Percentiles rank a stretch among this genome's conserved stretches.
Evolutionary conservation across 345 rosid genomes (phyloP).

Genomic region (Rhodomyrtus tomentosa): DNA sequence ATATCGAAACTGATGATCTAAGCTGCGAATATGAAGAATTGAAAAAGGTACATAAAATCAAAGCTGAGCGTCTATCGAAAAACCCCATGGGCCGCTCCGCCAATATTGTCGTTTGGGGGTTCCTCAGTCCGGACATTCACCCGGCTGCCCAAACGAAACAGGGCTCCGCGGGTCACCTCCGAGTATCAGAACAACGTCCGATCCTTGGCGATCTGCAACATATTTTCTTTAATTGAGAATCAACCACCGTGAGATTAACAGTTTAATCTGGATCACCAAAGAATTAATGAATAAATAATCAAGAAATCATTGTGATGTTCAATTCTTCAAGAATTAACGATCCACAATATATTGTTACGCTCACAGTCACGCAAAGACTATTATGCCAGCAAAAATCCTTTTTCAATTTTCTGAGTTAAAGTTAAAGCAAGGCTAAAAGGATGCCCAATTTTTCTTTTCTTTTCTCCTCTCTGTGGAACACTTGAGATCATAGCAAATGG

Average conservation of each 20-base stretch:
- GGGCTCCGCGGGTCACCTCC: not conserved
- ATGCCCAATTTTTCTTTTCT: too few relatives aligned
- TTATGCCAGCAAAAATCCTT: too few relatives aligned
- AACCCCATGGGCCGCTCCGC: not conserved
- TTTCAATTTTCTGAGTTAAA: too few relatives aligned
- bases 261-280: too few relatives aligned
- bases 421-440: too few relatives aligned
- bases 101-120: not conserved
- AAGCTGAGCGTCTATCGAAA: not conserved
- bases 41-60: not conserved
- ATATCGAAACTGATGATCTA: not conserved
- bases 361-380: too few relatives aligned
- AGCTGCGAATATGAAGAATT: not conserved
- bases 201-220: not conserved
- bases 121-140: not conserved
- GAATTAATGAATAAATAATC: too few relatives aligned
- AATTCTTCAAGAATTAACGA: too few relatives aligned
- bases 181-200: rapidly evolving
- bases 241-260: too few relatives aligned
- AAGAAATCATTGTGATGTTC: too few relatives aligned
- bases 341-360: too few relatives aligned
- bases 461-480: not conserved
- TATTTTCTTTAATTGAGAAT: too few relatives aligned
- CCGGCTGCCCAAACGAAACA: not conserved
- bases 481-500: not conserved